Percentiles rank a stretch among this genome's conserved stretches.
These are phyloP conservation scores for Fusarium sp. DNA, from an alignment of 2,329 filamentous ascomycete species.

Conservation along the genomic window DNA sequence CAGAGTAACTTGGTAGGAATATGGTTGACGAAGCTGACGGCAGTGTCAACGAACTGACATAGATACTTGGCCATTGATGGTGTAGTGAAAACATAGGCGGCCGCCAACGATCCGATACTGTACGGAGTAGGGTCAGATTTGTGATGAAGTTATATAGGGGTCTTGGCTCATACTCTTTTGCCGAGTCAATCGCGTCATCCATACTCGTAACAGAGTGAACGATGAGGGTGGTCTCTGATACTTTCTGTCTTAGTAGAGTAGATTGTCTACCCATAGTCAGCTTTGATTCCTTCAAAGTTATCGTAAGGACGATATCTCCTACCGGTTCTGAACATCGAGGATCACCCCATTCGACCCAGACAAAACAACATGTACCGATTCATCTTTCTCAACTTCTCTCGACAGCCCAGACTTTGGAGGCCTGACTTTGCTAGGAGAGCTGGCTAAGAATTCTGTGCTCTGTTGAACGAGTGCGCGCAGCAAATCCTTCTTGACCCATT, in stretches of 20 bases:
- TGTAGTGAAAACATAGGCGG: conserved; percentile 31
- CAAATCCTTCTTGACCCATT: conserved; percentile 45
- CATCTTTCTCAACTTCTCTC: conserved; percentile 23
- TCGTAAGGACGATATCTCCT: not conserved
- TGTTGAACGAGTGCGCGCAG: conserved; percentile 31
- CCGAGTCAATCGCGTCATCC: conserved; percentile 33
- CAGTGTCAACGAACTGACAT: conserved; percentile 24
- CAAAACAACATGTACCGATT: conserved; percentile 17
- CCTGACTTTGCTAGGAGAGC: not conserved
- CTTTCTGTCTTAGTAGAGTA: conserved; percentile 12
- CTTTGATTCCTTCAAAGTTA: accelerated
- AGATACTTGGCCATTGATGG: conserved; percentile 34
- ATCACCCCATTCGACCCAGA: conserved; percentile 28
- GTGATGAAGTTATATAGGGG: accelerated
- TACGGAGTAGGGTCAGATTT: not conserved
- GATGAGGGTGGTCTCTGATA: conserved; percentile 21
- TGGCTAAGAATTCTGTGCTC: conserved; percentile 16
- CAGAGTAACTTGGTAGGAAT: conserved; percentile 25
- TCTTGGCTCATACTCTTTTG: conserved; percentile 4
- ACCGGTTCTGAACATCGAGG: conserved; percentile 17
- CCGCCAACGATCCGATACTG: conserved; percentile 17
- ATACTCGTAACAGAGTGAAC: conserved; percentile 37
- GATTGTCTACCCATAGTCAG: not conserved
- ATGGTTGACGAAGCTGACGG: conserved; percentile 28
- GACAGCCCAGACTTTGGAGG: not conserved